phyloP scores from a whole-genome alignment of 805 yeast species.

The Saturnispora kantuleensis region DNA sequence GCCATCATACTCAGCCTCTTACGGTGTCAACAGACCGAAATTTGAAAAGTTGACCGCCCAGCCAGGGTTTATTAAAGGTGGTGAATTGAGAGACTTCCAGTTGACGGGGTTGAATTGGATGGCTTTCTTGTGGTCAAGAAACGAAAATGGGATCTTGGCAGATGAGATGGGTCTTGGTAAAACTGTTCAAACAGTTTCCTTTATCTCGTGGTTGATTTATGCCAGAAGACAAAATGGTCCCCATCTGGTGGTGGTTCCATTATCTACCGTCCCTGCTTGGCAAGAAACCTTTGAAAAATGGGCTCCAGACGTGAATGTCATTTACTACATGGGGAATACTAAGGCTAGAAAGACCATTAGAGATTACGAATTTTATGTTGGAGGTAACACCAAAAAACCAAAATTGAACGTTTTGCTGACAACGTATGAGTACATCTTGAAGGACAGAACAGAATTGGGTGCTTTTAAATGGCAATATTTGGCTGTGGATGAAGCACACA shows the following conservation, averaged over 20 bases:
- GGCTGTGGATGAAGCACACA: conserved; percentile 98
- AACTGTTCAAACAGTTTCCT: conserved; percentile 93
- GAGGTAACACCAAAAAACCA: conserved; percentile 52
- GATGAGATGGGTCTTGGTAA: conserved; percentile 99
- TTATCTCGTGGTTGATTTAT: conserved; percentile 87
- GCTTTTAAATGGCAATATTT: conserved; percentile 86
- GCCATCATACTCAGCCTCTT: conserved; percentile 71
- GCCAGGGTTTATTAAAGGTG: conserved; percentile 83
- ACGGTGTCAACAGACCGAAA: conserved; percentile 67
- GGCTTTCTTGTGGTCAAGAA: conserved; percentile 97
- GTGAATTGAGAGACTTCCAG: conserved; percentile 93
- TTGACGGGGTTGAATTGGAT: conserved; percentile 98
- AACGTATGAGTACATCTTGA: conserved; percentile 91
- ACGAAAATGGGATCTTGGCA: conserved; percentile 94
- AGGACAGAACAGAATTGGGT: conserved; percentile 77
- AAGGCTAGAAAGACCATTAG: conserved; percentile 74
- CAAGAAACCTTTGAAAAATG: conserved; percentile 96
- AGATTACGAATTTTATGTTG: conserved; percentile 69
- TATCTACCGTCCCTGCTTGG: conserved; percentile 97
- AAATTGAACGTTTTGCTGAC: conserved; percentile 89
- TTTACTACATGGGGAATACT: conserved; percentile 88
- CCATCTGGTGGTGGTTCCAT: conserved; percentile 90
- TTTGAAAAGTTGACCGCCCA: conserved; percentile 82
- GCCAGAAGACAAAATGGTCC: conserved; percentile 98
- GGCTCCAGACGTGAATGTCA: conserved; percentile 93